Conservation (phyloP, 225 moss, liverwort and hornwort species). For the Anthoceros angustus region DNA sequence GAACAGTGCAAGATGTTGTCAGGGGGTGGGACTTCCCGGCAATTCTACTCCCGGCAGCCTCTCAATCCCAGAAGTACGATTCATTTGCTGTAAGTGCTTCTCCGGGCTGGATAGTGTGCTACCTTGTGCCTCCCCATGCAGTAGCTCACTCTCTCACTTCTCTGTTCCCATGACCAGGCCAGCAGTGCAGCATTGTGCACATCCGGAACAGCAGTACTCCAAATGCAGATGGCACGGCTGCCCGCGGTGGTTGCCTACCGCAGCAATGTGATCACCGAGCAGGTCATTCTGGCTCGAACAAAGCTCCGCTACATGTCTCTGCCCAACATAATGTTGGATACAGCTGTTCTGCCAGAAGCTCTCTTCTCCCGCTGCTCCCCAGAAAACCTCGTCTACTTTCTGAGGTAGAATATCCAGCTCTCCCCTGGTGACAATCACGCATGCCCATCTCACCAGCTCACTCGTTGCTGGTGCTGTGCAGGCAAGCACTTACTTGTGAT, state of each 20-base stretch:
- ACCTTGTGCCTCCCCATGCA: not conserved
- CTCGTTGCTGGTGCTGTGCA: slow-evolving; percentile 13
- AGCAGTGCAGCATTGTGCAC: slow-evolving; percentile 77
- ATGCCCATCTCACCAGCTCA: not conserved
- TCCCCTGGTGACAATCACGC: not conserved
- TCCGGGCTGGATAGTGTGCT: not conserved
- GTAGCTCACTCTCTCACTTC: not conserved
- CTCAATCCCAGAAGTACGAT: slow-evolving; percentile 66
- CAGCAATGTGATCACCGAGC: slow-evolving; percentile 66
- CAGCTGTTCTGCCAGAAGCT: slow-evolving; percentile 62
- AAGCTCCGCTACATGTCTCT: slow-evolving; percentile 65
- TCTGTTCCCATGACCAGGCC: slow-evolving; percentile 23
- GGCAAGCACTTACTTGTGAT: slow-evolving; percentile 40
- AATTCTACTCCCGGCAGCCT: slow-evolving; percentile 61
- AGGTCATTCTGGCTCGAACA: slow-evolving; percentile 53
- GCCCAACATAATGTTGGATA: slow-evolving; percentile 73
- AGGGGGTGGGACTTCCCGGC: slow-evolving; percentile 54
- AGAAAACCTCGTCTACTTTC: slow-evolving; percentile 26
- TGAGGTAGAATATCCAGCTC: slow-evolving; percentile 23
- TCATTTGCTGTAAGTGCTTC: slow-evolving; percentile 62
- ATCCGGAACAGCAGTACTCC: slow-evolving; percentile 74
- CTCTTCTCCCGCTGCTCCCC: slow-evolving; percentile 67
- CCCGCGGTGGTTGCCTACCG: slow-evolving; percentile 86
- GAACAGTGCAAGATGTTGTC: slow-evolving; percentile 35
- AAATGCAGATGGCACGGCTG: slow-evolving; percentile 56